Percentiles rank a stretch among this genome's conserved stretches.
Evolutionary conservation across 148 eudicot species (phyloP).

Genomic region (Vaccinium macrocarpon): DNA sequence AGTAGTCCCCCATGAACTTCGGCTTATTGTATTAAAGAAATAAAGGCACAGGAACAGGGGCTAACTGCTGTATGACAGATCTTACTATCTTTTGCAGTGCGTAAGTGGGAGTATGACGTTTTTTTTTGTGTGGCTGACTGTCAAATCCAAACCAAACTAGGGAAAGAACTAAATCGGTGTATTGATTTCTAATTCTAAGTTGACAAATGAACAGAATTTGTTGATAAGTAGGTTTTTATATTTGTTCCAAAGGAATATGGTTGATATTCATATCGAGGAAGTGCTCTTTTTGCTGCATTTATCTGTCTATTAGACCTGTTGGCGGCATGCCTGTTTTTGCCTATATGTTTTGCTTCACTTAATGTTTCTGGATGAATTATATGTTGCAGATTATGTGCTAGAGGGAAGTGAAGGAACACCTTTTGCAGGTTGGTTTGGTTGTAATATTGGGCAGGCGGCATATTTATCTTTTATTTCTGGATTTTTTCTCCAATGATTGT

Average conservation of each 20-base stretch:
- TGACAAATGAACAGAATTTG: too few relatives aligned
- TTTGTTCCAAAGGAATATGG: too few relatives aligned
- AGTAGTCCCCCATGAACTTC: background rate
- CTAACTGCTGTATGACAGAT: background rate
- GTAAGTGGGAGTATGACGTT: background rate
- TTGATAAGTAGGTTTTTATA: too few relatives aligned
- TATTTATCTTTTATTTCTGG: constrained; percentile 2
- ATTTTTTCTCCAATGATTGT: background rate
- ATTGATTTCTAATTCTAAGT: too few relatives aligned
- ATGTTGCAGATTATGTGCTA: constrained; percentile 77
- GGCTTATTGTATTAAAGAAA: background rate
- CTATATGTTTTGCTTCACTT: background rate
- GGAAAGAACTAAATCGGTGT: too few relatives aligned
- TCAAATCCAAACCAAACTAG: background rate
- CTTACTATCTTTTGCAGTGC: background rate
- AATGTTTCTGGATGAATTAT: background rate
- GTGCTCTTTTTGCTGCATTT: background rate
- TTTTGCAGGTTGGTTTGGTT: constrained; percentile 79
- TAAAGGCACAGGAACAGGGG: background rate
- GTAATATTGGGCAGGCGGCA: background rate
- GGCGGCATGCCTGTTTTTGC: background rate
- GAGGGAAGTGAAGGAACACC: constrained; percentile 99
- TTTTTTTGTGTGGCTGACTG: background rate
- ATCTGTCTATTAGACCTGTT: background rate
- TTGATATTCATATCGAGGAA: too few relatives aligned